Base-by-base conservation (phyloP, 257 asterid species). In the Galeopsis tetrahit region DNA sequence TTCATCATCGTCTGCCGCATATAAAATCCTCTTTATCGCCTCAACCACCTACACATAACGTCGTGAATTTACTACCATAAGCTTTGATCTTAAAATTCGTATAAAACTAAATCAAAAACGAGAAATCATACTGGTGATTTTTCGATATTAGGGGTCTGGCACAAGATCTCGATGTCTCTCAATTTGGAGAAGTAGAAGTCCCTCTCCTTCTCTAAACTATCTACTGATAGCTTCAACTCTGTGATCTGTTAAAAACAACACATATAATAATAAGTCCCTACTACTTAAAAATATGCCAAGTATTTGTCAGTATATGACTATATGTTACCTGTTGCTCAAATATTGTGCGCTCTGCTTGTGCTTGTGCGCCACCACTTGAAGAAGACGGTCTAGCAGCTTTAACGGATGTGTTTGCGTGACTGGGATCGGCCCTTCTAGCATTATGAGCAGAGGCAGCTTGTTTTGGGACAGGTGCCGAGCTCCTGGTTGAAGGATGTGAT, bases 141-240 rank as follows among this genome's bases (percentile, higher is more conserved):
- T 82, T 83, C 97, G 63, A 88, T 80, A 73, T 80, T 84, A 5
- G 97, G 91, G 43, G 79, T 82, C 84, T 93, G 97, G 85, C 96
- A 89, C 46, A 91, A 58, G 76, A 93, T 86, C 73, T 91, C 98
- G 48, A 91, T 79, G 65, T 93, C 98, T 85, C 98, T 89, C 83
- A 93, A 59, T 79, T 91, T 93, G 59, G 89, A 82, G 68, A 93
- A 93, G 87, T 91, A 91, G 79, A 91, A 93, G 83, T 91, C 98
- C 78, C 98, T 86, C 82, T 93, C 98, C 86, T 88, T 89, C 86
- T 93, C 98, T 10, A 91, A 85, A 59, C 94, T 85, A 75, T 93
- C 98, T 31, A 93, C 87, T 2, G 92, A 87, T 52, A 93, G 73
- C 83, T 91, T 93, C 88, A 93, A 46, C 67, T 91, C 96, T 0